Base-by-base conservation (phyloP, 2,329 filamentous ascomycete species). In the Metarhizium guizhouense region DNA sequence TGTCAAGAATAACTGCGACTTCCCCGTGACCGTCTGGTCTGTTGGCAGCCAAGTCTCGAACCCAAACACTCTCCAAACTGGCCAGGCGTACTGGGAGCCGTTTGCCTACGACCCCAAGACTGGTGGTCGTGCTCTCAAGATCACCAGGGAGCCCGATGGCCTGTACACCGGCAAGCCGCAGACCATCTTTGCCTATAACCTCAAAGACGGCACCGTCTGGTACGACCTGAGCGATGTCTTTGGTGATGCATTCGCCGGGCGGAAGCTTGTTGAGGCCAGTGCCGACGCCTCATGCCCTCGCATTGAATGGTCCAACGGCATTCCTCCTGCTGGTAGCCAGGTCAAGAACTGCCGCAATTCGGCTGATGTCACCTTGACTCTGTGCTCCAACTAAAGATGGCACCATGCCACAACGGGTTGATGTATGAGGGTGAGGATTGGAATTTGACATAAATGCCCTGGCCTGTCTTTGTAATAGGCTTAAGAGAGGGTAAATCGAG, bases 211-310 rank as follows among this genome's bases (percentile, higher is more conserved):
- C 53, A 58, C 57, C 6, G 56, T 75, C 53, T 75, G 68, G 68
- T 74, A 74, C 56, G 73, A 74, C 57, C 61, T 75, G 29, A 69
- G 64, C 61, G 65, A 67, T 57, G 68, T 73, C 16, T 74, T 74
- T 51, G 73, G 73, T n/a, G 66, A 73, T 54, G 60, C 67, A 4
- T 73, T 75, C 29, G 54, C 51, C 13, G 70, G 70, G 7, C 57
- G 63, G 50, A 70, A 68, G 62, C 25, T 74, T 8, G 63, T 62
- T 5, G 63, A 66, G 11, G 60, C 60, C 11, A 70, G 68, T 56
- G 60, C 60, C 40, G 59, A 69, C 42, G 40, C 55, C 5, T 60
- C 57, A 2, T 75, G 73, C 63, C 65, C 66, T 1, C 53, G 59
- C 4, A 74, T 75, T 42, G 61, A 65, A 8, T 75, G 72, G 72